Base-by-base conservation (phyloP, 83 land plant species). In the Isoetes engelmannii region DNA sequence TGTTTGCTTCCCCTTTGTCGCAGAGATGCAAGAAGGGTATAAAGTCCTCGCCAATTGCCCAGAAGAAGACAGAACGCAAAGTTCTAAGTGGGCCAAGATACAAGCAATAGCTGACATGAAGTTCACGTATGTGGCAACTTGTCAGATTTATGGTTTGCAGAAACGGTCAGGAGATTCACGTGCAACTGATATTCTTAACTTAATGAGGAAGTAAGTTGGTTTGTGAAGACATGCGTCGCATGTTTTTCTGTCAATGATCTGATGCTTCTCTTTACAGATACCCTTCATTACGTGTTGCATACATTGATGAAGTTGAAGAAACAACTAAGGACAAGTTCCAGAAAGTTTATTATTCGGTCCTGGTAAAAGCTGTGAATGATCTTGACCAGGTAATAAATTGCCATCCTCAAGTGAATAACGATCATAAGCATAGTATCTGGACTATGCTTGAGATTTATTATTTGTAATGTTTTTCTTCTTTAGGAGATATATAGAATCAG, bases 261-360 rank as follows among this genome's bases (percentile, higher is more conserved):
- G 17, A 17, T 51, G 37, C 37, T 58, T 57, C n/a, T 37, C 18
- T 47, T 4, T 57, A 62, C 77, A 90, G 86, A 43, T 80, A 90
- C 58, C 88, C 91, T 65, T 83, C 91, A 18, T 81, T 87, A 42
- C 87, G 88, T 67, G 95, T 87, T 7, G 86, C 91, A 45, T 90
- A 87, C 54, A 85, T 90, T 59, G 91, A 90, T 77, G 95, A 90
- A 61, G 83, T 87, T 69, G 95, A 90, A 78, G 77, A 81, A 63
- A 53, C 78, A 56, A 73, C 70, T 20, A 68, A 81, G 42, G 87
- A 82, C 48, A 51, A 51, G 15, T 12, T 1, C n/a, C 54, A n/a
- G 47, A 64, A 64, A 44, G 71, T 49, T 28, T 69, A 69, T 21
- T 69, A 69, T 57, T 69, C 71, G 19, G 44, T 55, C 15, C 71